These are phyloP conservation scores for Aaosphaeria arxii DNA, from an alignment of 2,329 filamentous ascomycete genomes.

Conservation along the genomic window DNA sequence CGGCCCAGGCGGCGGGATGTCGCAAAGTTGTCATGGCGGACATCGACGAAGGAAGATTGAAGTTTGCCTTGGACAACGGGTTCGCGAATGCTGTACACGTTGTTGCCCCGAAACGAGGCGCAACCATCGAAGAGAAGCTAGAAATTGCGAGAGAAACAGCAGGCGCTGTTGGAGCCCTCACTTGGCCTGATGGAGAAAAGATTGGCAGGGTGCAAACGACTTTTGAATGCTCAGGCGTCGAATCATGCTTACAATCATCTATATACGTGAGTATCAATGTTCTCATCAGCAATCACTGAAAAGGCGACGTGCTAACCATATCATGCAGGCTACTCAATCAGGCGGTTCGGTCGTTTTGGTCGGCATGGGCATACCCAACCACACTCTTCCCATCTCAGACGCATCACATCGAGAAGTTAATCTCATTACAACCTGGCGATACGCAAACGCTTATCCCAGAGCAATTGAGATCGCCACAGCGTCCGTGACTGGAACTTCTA, in stretches of 20 bases:
- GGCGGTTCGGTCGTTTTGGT: background rate
- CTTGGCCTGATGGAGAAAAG: background rate
- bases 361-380: background rate
- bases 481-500: no score
- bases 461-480: background rate
- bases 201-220: slow-evolving; percentile 55
- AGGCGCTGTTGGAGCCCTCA: background rate
- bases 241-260: slow-evolving; percentile 74
- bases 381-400: background rate
- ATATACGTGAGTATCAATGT: slow-evolving; percentile 1
- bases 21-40: slow-evolving; percentile 40
- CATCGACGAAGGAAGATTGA: background rate
- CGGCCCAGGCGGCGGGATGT: slow-evolving; percentile 65
- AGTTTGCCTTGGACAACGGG: slow-evolving; percentile 45
- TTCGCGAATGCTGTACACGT: background rate
- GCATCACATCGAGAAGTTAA: background rate
- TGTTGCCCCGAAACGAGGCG: background rate
- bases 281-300: no score
- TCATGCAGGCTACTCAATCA: background rate
- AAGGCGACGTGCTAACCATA: background rate
- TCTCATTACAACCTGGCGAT: background rate
- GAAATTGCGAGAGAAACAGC: no score
- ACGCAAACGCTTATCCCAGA: background rate
- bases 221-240: slow-evolving; percentile 88
- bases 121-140: background rate